Evolutionary conservation across 805 yeast genomes (phyloP).

Genomic region (Yarrowia osloensis): DNA sequence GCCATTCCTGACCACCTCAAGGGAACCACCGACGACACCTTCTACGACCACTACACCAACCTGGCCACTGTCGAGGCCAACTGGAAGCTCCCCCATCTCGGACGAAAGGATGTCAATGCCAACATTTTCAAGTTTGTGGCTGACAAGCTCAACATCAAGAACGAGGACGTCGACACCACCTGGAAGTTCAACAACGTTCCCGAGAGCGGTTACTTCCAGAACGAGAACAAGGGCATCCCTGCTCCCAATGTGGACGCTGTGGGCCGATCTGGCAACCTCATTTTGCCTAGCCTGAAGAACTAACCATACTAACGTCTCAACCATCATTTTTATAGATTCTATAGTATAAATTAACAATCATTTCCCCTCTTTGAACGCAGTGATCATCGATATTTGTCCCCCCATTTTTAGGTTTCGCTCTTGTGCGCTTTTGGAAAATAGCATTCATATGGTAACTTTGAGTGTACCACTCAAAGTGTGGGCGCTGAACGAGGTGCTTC

Average conservation of each 20-base stretch:
- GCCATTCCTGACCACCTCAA: conserved; percentile 46
- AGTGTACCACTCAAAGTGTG: no score
- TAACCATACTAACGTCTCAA: neutral
- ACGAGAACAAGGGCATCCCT: conserved; percentile 5
- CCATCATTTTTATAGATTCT: neutral
- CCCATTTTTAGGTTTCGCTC: neutral
- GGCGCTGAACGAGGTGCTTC: no score
- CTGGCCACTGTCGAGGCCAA: conserved; percentile 53
- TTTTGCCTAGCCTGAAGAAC: conserved; percentile 11
- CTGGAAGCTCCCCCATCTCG: conserved; percentile 53
- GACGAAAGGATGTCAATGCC: conserved; percentile 54
- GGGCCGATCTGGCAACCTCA: conserved; percentile 21
- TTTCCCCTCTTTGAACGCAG: no score
- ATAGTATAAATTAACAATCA: neutral
- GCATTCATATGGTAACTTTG: neutral
- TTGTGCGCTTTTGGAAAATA: neutral
- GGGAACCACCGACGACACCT: conserved; percentile 52
- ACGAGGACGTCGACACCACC: conserved; percentile 18
- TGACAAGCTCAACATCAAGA: conserved; percentile 38
- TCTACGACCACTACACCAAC: conserved; percentile 56
- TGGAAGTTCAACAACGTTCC: conserved; percentile 7
- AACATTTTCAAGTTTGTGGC: conserved; percentile 52
- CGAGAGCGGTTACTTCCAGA: conserved; percentile 5
- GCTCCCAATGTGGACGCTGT: conserved; percentile 17
- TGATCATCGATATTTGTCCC: neutral